These are phyloP conservation scores for Phytophthora quininea DNA, from an alignment of 352 stramenopile species.

Conservation along the genomic window DNA sequence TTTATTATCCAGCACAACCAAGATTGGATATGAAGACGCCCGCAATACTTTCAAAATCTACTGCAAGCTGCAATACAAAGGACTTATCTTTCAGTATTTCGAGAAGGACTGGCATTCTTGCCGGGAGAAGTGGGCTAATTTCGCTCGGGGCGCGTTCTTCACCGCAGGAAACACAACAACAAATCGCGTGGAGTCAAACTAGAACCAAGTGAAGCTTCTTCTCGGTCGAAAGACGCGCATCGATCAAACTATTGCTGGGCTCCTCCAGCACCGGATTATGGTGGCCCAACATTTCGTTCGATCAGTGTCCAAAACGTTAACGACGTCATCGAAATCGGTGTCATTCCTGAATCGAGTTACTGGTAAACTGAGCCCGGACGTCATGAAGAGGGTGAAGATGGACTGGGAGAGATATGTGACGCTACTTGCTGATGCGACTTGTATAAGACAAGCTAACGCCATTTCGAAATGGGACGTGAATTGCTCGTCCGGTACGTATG, in stretches of 20 bases:
- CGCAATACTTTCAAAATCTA: slow-evolving; percentile 3
- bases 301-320: background rate
- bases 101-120: slow-evolving; percentile 25
- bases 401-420: slow-evolving; percentile 24
- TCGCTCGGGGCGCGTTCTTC: slow-evolving; percentile 9
- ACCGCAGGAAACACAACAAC: slow-evolving; percentile 19
- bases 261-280: slow-evolving; percentile 17
- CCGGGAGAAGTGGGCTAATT: slow-evolving; percentile 20
- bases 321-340: background rate
- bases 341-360: background rate
- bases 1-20: background rate
- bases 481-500: background rate
- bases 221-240: slow-evolving; percentile 9
- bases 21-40: background rate
- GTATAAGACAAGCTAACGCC: slow-evolving; percentile 28
- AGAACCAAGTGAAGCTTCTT: slow-evolving; percentile 23
- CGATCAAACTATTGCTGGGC: slow-evolving; percentile 17
- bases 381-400: slow-evolving; percentile 1
- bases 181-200: slow-evolving; percentile 29
- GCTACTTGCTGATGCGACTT: slow-evolving; percentile 23
- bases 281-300: slow-evolving; percentile 3
- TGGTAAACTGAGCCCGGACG: background rate
- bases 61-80: background rate
- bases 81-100: slow-evolving; percentile 11
- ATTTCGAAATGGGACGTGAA: background rate